phyloP scores from a whole-genome alignment of 1,139 yeast genomes.

The Kodamaea derodonti region DNA sequence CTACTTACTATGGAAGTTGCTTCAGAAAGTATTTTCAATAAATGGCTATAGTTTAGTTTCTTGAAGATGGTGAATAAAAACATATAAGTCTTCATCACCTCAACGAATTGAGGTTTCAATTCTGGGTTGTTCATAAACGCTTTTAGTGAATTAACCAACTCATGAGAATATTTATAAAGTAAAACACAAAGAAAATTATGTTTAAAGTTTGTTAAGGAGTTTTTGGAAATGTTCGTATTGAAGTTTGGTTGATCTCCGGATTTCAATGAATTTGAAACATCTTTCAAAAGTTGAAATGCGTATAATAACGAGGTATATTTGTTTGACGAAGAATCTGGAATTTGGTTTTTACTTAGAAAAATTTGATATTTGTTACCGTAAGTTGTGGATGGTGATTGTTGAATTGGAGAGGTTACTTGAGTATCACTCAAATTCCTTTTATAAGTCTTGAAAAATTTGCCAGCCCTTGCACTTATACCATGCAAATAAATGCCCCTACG shows the following conservation, averaged over 20 bases:
- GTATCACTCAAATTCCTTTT: neutral
- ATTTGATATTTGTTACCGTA: neutral
- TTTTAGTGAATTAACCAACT: constrained; percentile 11
- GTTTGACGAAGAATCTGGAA: constrained; percentile 1
- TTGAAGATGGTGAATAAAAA: constrained; percentile 11
- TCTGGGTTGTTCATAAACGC: neutral
- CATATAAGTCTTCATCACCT: constrained; percentile 9
- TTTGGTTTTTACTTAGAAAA: neutral
- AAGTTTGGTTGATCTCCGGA: constrained; percentile 27
- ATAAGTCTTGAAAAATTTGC: neutral
- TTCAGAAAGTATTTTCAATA: constrained; percentile 7
- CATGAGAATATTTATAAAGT: constrained; percentile 17
- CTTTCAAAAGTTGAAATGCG: constrained; percentile 23
- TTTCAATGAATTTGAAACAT: constrained; percentile 12
- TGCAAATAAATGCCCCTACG: neutral
- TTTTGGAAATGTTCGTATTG: constrained; percentile 18
- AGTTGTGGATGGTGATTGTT: neutral
- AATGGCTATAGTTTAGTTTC: constrained; percentile 8
- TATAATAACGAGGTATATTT: constrained; percentile 17
- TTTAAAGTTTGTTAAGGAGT: constrained; percentile 6
- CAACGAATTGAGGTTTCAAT: constrained; percentile 2
- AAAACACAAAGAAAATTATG: constrained; percentile 21
- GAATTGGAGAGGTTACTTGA: neutral
- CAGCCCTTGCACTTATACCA: neutral
- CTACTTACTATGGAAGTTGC: constrained; percentile 7